Evolutionary conservation across 148 eudicot genomes (phyloP), one percentile per base, ranked within the genome.

Genomic region (Fagopyrum esculentum): DNA sequence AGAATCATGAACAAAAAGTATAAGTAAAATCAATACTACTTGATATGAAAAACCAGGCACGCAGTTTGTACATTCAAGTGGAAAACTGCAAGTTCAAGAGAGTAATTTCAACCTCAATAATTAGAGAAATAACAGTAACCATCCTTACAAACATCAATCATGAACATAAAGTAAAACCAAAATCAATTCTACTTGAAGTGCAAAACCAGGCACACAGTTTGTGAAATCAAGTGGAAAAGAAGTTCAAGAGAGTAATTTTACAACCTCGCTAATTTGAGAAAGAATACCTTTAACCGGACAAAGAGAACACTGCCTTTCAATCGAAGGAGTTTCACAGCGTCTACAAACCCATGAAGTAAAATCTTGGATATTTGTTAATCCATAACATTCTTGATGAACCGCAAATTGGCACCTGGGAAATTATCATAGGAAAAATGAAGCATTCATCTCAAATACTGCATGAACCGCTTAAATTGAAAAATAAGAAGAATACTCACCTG

Each of bases 311-410:
- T 90, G 90, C 77, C 88, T 89, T 78, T 84, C 82, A 74, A 83
- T 71, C 71, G 80, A 84, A 68, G 97, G 87, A 73, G 76, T 78
- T 83, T 92, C 98, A 86, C 99, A 96, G 46, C 90, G 94, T 84
- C 97, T 86, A 82, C 99, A 96, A 68, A 96, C 94, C 99, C 99
- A 96, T 49, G 91, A 89, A 74, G 97, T 86, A 73, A 90, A 87
- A 84, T 96, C 93, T 72, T 82, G 81, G 80, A 83, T 79, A 76
- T 80, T 61, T 72, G 78, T 82, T 49, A 78, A 88, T 80, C 99
- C 98, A 78, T 96, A 96, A 76, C 98, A 96, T 87, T 92, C 99
- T 83, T 96, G 93, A 77, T 96, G 99, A 72, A 96, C 99, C 47
- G 97, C 99, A 73, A 96, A 90, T 88, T 96, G 99, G 85, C 99